phyloP scores from a whole-genome alignment of 192 early-diverging fungal genomes.

The Rhizoclosmatium globosum region DNA sequence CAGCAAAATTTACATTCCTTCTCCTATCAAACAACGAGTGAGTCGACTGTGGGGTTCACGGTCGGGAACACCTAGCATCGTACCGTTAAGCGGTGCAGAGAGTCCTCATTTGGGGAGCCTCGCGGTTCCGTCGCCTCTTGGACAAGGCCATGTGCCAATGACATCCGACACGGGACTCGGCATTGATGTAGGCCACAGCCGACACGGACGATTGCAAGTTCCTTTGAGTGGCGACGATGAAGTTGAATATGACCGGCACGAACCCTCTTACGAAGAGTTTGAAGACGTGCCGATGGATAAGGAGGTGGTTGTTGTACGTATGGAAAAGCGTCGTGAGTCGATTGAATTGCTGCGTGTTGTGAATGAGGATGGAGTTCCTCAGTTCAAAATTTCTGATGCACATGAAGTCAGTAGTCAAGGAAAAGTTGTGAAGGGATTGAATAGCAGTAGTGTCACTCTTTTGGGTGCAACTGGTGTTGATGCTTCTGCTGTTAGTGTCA shows the following conservation, averaged over 20 bases:
- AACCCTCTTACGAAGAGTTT: neutral
- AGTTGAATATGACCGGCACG: neutral
- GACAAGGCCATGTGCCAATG: neutral
- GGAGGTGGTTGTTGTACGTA: neutral
- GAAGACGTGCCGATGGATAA: neutral
- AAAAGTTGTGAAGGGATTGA: neutral
- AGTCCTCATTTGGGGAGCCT: neutral
- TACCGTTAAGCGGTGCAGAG: neutral
- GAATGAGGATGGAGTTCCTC: neutral
- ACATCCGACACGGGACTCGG: neutral
- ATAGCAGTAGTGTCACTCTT: neutral
- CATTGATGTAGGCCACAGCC: neutral
- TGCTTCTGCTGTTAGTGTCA: neutral
- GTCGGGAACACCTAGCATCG: neutral
- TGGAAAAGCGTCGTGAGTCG: neutral
- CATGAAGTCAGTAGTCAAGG: neutral
- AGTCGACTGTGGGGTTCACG: neutral
- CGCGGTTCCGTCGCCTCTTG: neutral
- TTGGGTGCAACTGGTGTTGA: neutral
- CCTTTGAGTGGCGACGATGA: neutral
- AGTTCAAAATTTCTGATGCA: no score
- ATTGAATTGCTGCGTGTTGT: neutral
- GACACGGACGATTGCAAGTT: neutral
- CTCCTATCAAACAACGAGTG: constrained; percentile 16
- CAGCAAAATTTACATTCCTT: constrained; percentile 11